Evolutionary conservation across 2,329 filamentous ascomycete species (phyloP).

Genomic region (Colletotrichum sp.): DNA sequence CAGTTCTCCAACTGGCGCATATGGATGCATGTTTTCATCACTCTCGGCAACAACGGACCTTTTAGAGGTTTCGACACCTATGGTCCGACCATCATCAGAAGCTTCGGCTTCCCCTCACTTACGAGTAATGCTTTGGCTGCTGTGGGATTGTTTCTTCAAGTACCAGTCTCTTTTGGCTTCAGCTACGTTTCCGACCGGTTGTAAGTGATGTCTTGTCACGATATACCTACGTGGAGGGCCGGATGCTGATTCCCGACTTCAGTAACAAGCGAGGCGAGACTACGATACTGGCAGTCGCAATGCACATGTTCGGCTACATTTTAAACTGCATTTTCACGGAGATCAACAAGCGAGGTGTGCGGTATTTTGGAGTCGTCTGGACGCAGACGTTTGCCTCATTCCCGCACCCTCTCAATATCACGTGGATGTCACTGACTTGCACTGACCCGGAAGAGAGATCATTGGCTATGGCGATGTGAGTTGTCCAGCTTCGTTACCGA

Average conservation of each 20-base stretch:
- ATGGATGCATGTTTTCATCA: conserved; percentile 57
- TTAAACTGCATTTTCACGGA: conserved; percentile 59
- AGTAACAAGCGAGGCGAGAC: conserved; percentile 56
- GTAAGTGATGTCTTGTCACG: conserved; percentile 35
- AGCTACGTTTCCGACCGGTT: conserved; percentile 58
- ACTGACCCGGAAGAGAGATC: conserved; percentile 62
- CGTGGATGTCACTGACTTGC: conserved; percentile 63
- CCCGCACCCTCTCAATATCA: conserved; percentile 62
- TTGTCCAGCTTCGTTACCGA: background rate
- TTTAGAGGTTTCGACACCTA: conserved; percentile 56
- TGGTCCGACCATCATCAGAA: conserved; percentile 56
- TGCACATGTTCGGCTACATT: conserved; percentile 55
- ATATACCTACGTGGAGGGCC: too few relatives aligned
- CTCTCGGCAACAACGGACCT: conserved; percentile 52
- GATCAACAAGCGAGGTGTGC: conserved; percentile 41
- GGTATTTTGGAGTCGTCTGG: conserved; percentile 61
- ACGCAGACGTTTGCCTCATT: conserved; percentile 60
- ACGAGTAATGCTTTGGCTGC: conserved; percentile 58
- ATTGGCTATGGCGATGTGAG: conserved; percentile 62
- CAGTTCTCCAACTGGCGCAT: conserved; percentile 56
- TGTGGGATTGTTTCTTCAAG: conserved; percentile 57
- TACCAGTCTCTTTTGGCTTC: conserved; percentile 56
- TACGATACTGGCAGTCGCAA: conserved; percentile 52
- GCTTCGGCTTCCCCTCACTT: conserved; percentile 54
- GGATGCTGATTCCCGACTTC: background rate